Percentiles rank a stretch among this genome's conserved stretches.
Evolutionary conservation across 768 basidiomycete genomes (phyloP).

Genomic region (Phaeolepiota aurea): DNA sequence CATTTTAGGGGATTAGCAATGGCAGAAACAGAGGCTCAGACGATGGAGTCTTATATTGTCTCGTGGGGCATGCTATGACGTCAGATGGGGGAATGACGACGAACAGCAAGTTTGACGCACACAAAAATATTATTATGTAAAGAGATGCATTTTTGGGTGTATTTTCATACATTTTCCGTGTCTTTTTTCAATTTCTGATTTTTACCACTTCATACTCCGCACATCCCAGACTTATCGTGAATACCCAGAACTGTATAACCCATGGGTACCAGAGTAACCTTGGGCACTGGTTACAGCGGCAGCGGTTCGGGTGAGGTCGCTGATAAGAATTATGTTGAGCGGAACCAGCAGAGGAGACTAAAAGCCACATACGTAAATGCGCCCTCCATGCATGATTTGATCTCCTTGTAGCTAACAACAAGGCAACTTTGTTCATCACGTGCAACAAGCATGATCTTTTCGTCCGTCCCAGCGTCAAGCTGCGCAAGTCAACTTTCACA

Average conservation of each 20-base stretch:
- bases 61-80: constrained; percentile 5
- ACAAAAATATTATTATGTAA: too few relatives aligned
- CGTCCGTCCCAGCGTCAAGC: constrained; percentile 92
- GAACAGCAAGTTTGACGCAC: constrained; percentile 1
- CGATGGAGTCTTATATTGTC: constrained; percentile 2
- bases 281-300: constrained; percentile 9
- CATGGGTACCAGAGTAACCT: constrained; percentile 1
- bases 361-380: constrained; percentile 63
- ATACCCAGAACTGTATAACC: background rate
- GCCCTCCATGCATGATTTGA: constrained; percentile 77
- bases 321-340: constrained; percentile 11
- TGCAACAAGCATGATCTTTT: constrained; percentile 89
- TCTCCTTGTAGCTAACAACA: constrained; percentile 87
- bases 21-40: background rate
- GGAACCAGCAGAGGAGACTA: constrained; percentile 1
- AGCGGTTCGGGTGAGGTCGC: constrained; percentile 38
- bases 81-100: constrained; percentile 16
- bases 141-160: constrained; percentile 5
- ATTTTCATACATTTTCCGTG: constrained; percentile 9
- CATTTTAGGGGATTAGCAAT: background rate
- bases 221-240: background rate
- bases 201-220: constrained; percentile 3
- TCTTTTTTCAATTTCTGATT: constrained; percentile 10
- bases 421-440: constrained; percentile 95
- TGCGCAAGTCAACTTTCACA: constrained; percentile 20